Percentiles rank a stretch among this genome's conserved stretches.
Evolutionary conservation across 163 green algal genomes (phyloP).

Genomic region (Volvox carteri): DNA sequence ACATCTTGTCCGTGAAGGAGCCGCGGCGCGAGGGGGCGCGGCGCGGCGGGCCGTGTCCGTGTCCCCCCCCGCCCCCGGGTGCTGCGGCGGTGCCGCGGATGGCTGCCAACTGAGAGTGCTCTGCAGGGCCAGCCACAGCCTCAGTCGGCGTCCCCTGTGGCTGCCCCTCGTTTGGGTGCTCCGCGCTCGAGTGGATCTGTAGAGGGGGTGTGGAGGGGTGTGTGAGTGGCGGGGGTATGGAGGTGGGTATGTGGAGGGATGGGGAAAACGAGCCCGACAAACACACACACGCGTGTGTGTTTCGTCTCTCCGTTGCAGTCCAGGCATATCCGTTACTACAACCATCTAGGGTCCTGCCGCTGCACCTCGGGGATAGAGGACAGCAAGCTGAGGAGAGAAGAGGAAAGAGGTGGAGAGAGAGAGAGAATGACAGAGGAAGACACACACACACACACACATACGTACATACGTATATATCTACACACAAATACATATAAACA

Average conservation of each 20-base stretch:
- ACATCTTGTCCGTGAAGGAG: constrained; percentile 56
- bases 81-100: not conserved
- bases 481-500: not conserved
- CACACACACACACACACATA: not conserved
- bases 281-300: too few species aligned
- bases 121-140: constrained; percentile 19
- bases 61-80: not conserved
- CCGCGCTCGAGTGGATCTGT: constrained; percentile 49
- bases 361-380: too few species aligned
- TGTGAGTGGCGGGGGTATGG: too few species aligned
- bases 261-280: too few species aligned
- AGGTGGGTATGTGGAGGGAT: too few species aligned
- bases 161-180: constrained; percentile 54
- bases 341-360: too few species aligned
- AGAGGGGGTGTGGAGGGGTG: too few species aligned
- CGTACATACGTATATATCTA: not conserved
- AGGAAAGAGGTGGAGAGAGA: too few species aligned
- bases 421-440: too few species aligned
- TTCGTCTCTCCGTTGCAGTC: too few species aligned
- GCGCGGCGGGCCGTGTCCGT: not conserved
- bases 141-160: constrained; percentile 53
- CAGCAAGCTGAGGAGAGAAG: too few species aligned
- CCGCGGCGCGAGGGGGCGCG: constrained; percentile 48
- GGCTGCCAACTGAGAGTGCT: constrained; percentile 46
- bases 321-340: too few species aligned